These are phyloP conservation scores for Dothistroma septosporum DNA, from an alignment of 2,329 filamentous ascomycete species.

Conservation along the genomic window DNA sequence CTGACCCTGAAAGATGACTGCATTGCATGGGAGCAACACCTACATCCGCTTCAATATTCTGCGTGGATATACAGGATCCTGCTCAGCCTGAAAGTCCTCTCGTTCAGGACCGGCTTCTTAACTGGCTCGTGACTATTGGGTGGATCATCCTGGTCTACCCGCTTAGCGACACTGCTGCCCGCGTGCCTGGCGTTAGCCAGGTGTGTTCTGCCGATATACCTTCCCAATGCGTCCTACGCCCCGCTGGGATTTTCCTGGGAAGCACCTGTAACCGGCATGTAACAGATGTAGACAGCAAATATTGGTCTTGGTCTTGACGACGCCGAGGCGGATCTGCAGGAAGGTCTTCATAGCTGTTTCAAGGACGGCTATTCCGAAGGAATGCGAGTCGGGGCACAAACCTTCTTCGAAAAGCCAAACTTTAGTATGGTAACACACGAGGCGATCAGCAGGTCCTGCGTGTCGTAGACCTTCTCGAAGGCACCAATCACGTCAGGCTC, in stretches of 20 bases:
- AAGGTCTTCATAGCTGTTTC: conserved; percentile 36
- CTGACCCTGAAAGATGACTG: no score
- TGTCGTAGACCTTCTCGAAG: conserved; percentile 47
- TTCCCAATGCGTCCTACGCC: conserved; percentile 35
- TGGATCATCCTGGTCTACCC: conserved; percentile 29
- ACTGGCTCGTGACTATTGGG: conserved; percentile 38
- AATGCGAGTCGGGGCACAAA: not conserved
- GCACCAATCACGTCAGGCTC: conserved; percentile 47
- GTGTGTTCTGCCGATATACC: conserved; percentile 34
- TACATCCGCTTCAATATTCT: no score
- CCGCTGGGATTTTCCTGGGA: conserved; percentile 33
- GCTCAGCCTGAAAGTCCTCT: conserved; percentile 45
- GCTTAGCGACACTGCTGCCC: conserved; percentile 33
- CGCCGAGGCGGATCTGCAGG: conserved; percentile 44
- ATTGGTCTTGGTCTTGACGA: conserved; percentile 44
- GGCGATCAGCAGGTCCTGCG: conserved; percentile 46
- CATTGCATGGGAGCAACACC: no score
- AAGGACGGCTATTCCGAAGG: not conserved
- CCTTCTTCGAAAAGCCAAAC: conserved; percentile 38
- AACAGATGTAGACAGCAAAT: conserved; percentile 36
- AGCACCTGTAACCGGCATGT: conserved; percentile 36
- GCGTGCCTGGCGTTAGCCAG: conserved; percentile 36
- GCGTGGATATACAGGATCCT: conserved; percentile 45
- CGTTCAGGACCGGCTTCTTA: conserved; percentile 41
- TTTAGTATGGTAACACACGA: conserved; percentile 48